Percentiles rank a stretch among this genome's conserved stretches.
Conservation (phyloP, 2,329 filamentous ascomycete genomes). For the Reticulascus tulasneorum region DNA sequence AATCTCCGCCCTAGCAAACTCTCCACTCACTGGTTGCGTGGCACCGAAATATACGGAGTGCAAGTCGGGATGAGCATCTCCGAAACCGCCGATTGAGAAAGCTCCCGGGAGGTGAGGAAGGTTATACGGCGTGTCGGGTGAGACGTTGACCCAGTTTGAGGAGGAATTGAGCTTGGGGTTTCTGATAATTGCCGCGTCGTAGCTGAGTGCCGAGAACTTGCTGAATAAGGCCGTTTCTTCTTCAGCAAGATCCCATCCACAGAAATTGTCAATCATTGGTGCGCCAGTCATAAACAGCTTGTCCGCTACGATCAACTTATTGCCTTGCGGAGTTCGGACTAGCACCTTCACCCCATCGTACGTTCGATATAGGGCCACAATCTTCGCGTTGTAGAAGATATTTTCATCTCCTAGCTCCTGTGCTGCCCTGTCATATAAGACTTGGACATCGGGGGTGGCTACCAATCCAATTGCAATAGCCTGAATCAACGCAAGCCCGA, state of each 20-base stretch:
- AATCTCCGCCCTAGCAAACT: slow-evolving; percentile 15
- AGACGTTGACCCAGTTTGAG: slow-evolving; percentile 19
- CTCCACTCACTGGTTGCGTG: slow-evolving; percentile 7
- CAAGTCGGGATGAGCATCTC: no score
- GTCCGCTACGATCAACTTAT: slow-evolving; percentile 5
- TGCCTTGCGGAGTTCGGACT: slow-evolving; percentile 4
- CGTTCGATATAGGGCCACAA: slow-evolving; percentile 17
- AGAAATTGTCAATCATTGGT: slow-evolving; percentile 27
- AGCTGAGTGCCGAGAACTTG: slow-evolving; percentile 27
- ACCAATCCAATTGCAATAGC: slow-evolving; percentile 19
- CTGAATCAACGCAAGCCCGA: slow-evolving; percentile 17
- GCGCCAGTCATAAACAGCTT: slow-evolving; percentile 32
- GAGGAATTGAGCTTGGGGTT: slow-evolving; percentile 20
- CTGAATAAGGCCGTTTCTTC: slow-evolving; percentile 26
- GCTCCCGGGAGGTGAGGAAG: slow-evolving; percentile 11
- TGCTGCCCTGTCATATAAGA: slow-evolving; percentile 22
- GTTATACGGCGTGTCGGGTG: slow-evolving; percentile 8
- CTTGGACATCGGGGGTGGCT: slow-evolving; percentile 16
- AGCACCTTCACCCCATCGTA: slow-evolving; percentile 19
- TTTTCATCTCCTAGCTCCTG: slow-evolving; percentile 21
- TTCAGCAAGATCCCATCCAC: slow-evolving; percentile 25
- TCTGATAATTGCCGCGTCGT: slow-evolving; percentile 27
- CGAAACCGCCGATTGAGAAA: slow-evolving; percentile 13
- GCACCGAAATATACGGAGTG: slow-evolving; percentile 10
- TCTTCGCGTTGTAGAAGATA: slow-evolving; percentile 20